These are phyloP conservation scores for Ophiocordyceps sinensis DNA, from an alignment of 2,329 filamentous ascomycete genomes.

Conservation along the genomic window DNA sequence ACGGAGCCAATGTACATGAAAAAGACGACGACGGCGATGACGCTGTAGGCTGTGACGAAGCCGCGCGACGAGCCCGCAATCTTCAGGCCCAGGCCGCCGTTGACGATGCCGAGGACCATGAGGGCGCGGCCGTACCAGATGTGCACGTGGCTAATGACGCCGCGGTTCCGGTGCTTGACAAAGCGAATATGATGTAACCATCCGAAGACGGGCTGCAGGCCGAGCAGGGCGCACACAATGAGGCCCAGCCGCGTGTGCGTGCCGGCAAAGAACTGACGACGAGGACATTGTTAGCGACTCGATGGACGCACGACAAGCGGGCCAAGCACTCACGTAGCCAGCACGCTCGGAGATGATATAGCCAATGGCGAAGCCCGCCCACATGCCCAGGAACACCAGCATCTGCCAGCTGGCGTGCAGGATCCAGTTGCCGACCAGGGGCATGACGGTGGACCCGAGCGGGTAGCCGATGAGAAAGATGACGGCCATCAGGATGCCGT, in stretches of 20 bases:
- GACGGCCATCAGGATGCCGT: slow-evolving; percentile 47
- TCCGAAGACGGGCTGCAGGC: slow-evolving; percentile 44
- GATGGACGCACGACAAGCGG: not conserved
- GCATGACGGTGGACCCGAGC: slow-evolving; percentile 45
- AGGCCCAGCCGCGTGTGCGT: slow-evolving; percentile 43
- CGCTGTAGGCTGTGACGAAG: slow-evolving; percentile 38
- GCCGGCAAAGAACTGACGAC: slow-evolving; percentile 32
- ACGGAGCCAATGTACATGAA: slow-evolving; percentile 25
- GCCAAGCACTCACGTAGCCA: slow-evolving; percentile 23
- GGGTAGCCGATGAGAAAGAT: slow-evolving; percentile 46
- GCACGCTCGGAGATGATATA: slow-evolving; percentile 28
- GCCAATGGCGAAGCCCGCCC: slow-evolving; percentile 45
- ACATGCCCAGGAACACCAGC: slow-evolving; percentile 40
- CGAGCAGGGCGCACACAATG: slow-evolving; percentile 36
- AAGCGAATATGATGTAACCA: slow-evolving; percentile 42
- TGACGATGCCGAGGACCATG: slow-evolving; percentile 44
- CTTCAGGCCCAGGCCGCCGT: slow-evolving; percentile 46
- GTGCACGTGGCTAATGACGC: slow-evolving; percentile 38
- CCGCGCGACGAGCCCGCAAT: slow-evolving; percentile 25
- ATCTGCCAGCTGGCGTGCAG: slow-evolving; percentile 44
- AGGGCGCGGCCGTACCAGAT: slow-evolving; percentile 48
- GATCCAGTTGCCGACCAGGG: slow-evolving; percentile 39
- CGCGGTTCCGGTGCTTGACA: slow-evolving; percentile 30
- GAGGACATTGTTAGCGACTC: not conserved
- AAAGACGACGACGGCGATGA: slow-evolving; percentile 36